Conservation (phyloP, 164 flowering plant species). For the Liquidambar formosana region DNA sequence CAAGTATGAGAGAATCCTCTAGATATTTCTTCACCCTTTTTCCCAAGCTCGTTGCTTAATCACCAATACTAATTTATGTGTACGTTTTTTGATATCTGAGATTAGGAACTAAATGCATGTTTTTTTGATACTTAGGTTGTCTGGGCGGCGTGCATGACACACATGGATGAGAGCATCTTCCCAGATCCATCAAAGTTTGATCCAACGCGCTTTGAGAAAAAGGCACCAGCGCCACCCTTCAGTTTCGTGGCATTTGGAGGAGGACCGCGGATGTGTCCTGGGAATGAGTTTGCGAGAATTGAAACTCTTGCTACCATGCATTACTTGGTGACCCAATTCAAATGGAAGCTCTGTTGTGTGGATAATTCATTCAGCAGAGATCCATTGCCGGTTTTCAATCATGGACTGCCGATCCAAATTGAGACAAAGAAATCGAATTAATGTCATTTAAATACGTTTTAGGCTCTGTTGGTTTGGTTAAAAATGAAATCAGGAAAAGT, state of each 20-base stretch:
- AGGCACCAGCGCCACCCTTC: conserved; percentile 49
- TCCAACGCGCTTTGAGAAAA: conserved; percentile 57
- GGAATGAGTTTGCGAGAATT: conserved; percentile 61
- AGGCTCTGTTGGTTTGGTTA: no score
- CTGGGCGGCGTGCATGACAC: conserved; percentile 55
- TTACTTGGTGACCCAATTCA: conserved; percentile 56
- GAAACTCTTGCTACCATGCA: conserved; percentile 50
- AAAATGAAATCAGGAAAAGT: no score
- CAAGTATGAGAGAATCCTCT: conserved; percentile 35
- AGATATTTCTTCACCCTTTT: no score
- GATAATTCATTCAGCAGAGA: conserved; percentile 36
- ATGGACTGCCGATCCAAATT: conserved; percentile 42
- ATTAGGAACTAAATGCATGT: no score
- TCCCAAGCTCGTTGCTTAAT: no score
- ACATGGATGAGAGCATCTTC: conserved; percentile 54
- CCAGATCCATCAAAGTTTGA: conserved; percentile 31
- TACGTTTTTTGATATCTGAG: no score
- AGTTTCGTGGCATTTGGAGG: conserved; percentile 65
- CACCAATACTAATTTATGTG: no score
- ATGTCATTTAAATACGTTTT: no score
- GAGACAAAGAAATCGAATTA: conserved; percentile 16
- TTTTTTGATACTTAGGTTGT: conserved; percentile 33
- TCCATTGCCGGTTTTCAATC: conserved; percentile 35
- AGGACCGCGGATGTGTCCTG: conserved; percentile 68
- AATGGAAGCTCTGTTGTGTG: conserved; percentile 41